These are phyloP conservation scores for Gossypium laxum DNA, from an alignment of 441 rosid species.

Conservation along the genomic window DNA sequence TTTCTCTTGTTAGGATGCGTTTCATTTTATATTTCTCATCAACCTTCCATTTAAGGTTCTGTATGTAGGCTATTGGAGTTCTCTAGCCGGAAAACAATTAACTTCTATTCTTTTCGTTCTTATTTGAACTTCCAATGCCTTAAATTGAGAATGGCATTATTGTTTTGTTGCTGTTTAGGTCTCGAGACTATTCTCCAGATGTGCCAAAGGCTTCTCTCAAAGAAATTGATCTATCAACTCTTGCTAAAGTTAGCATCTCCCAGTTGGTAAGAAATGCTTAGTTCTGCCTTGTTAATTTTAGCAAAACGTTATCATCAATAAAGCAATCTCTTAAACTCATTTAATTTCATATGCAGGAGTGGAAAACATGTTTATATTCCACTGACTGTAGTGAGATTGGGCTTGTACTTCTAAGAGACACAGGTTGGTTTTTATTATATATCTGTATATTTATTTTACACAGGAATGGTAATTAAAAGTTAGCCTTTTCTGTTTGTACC, in stretches of 20 bases:
- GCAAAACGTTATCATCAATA: slow-evolving; percentile 5
- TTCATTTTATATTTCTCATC: slow-evolving; percentile 1
- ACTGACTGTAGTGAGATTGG: slow-evolving; percentile 90
- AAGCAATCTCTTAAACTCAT: slow-evolving; percentile 8
- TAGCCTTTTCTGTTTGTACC: not conserved
- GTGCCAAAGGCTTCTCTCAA: slow-evolving; percentile 37
- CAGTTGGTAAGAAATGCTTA: slow-evolving; percentile 50
- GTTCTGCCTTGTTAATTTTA: slow-evolving; percentile 15
- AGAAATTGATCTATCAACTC: slow-evolving; percentile 37
- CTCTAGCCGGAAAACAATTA: not conserved
- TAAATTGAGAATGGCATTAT: slow-evolving; percentile 8
- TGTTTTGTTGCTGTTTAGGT: slow-evolving; percentile 34
- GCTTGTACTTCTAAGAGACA: slow-evolving; percentile 52
- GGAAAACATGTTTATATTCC: slow-evolving; percentile 67
- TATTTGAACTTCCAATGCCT: slow-evolving; percentile 14
- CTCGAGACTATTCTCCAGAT: slow-evolving; percentile 45
- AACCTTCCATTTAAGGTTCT: not conserved
- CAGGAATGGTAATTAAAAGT: not conserved
- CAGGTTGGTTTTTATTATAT: slow-evolving; percentile 36
- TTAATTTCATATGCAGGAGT: slow-evolving; percentile 44
- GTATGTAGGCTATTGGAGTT: not conserved
- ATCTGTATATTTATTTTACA: not conserved
- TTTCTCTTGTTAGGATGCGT: slow-evolving; percentile 2
- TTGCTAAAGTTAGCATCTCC: slow-evolving; percentile 44
- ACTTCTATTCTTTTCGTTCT: not conserved